Conservation (phyloP, 768 basidiomycete species). For the Rhodosporidiobolus sp. region DNA sequence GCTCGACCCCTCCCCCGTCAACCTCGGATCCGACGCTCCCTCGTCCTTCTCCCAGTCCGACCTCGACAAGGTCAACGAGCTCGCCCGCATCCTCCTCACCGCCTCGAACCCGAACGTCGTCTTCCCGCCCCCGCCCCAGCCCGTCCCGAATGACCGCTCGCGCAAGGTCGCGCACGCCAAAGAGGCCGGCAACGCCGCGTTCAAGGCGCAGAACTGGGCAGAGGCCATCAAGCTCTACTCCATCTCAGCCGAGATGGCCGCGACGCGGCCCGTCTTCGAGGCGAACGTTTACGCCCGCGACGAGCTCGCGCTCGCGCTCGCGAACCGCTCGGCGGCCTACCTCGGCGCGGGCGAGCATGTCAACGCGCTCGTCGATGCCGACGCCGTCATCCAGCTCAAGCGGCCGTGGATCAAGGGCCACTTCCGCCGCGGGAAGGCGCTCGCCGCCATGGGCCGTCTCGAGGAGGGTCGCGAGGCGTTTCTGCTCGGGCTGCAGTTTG, state of each 20-base stretch:
- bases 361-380: conserved; percentile 80
- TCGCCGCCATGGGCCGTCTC: conserved; percentile 65
- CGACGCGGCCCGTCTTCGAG: conserved; percentile 86
- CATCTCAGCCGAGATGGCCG: conserved; percentile 69
- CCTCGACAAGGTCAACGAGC: conserved; percentile 70
- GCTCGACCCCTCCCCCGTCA: conserved; percentile 12
- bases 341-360: conserved; percentile 71
- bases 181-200: conserved; percentile 93
- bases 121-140: conserved; percentile 43
- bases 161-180: conserved; percentile 66
- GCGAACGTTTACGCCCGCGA: conserved; percentile 75
- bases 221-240: conserved; percentile 77
- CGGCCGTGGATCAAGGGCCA: conserved; percentile 92
- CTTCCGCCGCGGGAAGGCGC: conserved; percentile 86
- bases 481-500: conserved; percentile 77
- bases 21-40: conserved; percentile 7
- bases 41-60: conserved; percentile 50
- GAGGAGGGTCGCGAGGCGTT: conserved; percentile 79
- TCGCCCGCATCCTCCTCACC: conserved; percentile 61
- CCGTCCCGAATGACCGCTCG: conserved; percentile 43
- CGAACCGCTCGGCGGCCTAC: conserved; percentile 87
- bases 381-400: conserved; percentile 78
- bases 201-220: conserved; percentile 67
- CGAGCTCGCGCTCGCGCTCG: conserved; percentile 81
- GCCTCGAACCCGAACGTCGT: conserved; percentile 35